Evolutionary conservation across 1,284 basidiomycete species (phyloP).

Genomic region (Cutaneotrichosporon cyanovorans): DNA sequence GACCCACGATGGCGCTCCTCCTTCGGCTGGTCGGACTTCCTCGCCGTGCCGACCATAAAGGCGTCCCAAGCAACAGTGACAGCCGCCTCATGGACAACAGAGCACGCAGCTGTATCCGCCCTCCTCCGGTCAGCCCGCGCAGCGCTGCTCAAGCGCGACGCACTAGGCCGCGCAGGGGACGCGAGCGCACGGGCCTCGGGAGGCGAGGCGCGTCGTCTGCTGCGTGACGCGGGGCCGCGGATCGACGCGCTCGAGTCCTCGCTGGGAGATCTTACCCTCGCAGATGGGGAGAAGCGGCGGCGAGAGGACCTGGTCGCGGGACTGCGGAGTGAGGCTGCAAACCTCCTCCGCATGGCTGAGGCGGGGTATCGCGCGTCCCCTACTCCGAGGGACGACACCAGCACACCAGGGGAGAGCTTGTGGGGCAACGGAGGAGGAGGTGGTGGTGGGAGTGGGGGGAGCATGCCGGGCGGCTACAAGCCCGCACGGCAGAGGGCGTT

Average conservation of each 20-base stretch:
- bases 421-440: neutral
- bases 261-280: conserved; percentile 54
- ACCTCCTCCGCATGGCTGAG: conserved; percentile 40
- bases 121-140: conserved; percentile 70
- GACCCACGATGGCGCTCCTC: conserved; percentile 74
- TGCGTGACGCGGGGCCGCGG: conserved; percentile 64
- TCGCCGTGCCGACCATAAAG: conserved; percentile 58
- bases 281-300: conserved; percentile 73
- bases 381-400: neutral
- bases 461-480: neutral
- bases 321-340: conserved; percentile 65
- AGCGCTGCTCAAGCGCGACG: conserved; percentile 76
- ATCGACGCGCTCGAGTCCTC: conserved; percentile 65
- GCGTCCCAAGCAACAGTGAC: conserved; percentile 52
- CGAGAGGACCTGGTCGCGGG: conserved; percentile 73
- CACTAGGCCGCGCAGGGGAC: conserved; percentile 66
- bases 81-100: conserved; percentile 70
- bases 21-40: conserved; percentile 74
- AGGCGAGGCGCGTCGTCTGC: conserved; percentile 71
- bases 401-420: neutral
- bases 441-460: neutral
- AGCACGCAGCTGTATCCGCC: conserved; percentile 67
- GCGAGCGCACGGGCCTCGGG: conserved; percentile 68
- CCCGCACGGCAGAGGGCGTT: conserved; percentile 53
- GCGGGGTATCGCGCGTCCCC: conserved; percentile 26